These are phyloP conservation scores for Ustilago loliicola DNA, from an alignment of 1,284 basidiomycete genomes.

Conservation along the genomic window DNA sequence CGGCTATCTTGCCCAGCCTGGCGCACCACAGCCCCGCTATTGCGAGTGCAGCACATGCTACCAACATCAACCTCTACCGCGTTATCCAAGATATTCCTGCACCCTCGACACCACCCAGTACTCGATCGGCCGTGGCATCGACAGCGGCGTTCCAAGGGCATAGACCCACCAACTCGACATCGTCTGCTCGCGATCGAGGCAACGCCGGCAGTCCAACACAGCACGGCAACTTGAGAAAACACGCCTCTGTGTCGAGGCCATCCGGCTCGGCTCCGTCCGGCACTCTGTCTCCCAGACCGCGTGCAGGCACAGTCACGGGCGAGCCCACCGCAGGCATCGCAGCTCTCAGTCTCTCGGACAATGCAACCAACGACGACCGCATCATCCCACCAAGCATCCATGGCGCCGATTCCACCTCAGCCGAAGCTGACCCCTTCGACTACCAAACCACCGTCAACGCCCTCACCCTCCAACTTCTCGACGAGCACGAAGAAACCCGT, in stretches of 20 bases:
- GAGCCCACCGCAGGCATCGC: constrained; percentile 24
- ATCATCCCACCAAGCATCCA: constrained; percentile 10
- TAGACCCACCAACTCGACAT: constrained; percentile 19
- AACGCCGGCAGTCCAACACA: constrained; percentile 35
- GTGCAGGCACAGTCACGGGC: constrained; percentile 26
- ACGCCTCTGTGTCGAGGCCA: constrained; percentile 25
- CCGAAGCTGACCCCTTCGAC: constrained; percentile 82
- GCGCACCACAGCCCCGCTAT: constrained; percentile 92
- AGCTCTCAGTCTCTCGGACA: constrained; percentile 23
- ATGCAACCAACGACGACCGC: constrained; percentile 20
- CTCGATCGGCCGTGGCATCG: constrained; percentile 66
- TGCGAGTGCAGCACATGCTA: constrained; percentile 84
- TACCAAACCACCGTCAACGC: constrained; percentile 92
- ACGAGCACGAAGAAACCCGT: constrained; percentile 95
- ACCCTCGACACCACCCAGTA: constrained; percentile 74
- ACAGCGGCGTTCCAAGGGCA: constrained; percentile 69
- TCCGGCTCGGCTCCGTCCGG: constrained; percentile 13
- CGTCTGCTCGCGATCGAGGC: constrained; percentile 29
- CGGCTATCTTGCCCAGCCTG: constrained; percentile 91
- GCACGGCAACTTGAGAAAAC: constrained; percentile 14
- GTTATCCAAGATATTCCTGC: constrained; percentile 88
- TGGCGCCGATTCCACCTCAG: not conserved
- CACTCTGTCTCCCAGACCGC: constrained; percentile 23
- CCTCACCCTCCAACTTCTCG: constrained; percentile 91
- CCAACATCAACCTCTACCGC: constrained; percentile 85